Base-by-base conservation (phyloP, 768 basidiomycete genomes). In the Dioszegia crocea region DNA sequence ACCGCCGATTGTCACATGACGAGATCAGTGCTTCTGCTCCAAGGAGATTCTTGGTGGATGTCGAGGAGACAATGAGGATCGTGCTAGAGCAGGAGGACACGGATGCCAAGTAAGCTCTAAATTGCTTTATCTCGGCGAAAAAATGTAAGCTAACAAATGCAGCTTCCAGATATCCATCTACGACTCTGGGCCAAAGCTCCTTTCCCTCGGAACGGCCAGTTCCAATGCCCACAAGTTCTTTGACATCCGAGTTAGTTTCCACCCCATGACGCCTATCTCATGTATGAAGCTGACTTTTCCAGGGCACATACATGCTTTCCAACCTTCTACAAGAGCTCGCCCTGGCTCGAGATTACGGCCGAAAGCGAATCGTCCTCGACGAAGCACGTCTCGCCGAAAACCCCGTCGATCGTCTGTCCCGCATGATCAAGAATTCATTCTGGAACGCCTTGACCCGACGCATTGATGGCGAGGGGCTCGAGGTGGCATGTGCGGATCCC, bases 301-400 rank as follows among this genome's bases (percentile, higher is more conserved):
- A 93, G 88, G 94, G 96, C 40, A 97, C 88, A n/a, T 99, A 98
- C 79, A 98, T 97, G 94, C 82, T 99, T 45, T 97, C 94, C 12
- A 98, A 97, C 78, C 84, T 99, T 24, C 82, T 99, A n/a, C 94
- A 99, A 81, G 94, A 99, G 76, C 86, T 99, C 46, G 94, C 94
- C 2, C 84, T 98, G 21, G 94, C 96, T 5, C 85, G 91, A 9
- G 94, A 98, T 73, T 92, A 94, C 77, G 87, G 88, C 63, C 83
- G 92, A 57, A 94, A 94, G 79, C 88, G 91, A 8, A 96, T 99
- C 73, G 91, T 99, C 19, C 85, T 99, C n/a, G 96, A 99, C 67
- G 96, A 99, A 77, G 86, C 91, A n/a, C 88, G 94, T 62, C 82
- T 99, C 50, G 90, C 89, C 0, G 94, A 99, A 79, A 98, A 98